phyloP scores from a whole-genome alignment of 129 eudicot genomes.

The Helianthus annuus region HanXRQr2.0-SUNRISE NC_035436.2:48274811-48275310 shows the following conservation, averaged over 20 bases:
- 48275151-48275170: not conserved
- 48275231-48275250: constrained; percentile 59
- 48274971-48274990: constrained; percentile 96
- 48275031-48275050: not conserved
- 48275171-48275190: not conserved
- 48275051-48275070: not conserved
- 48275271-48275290: constrained; percentile 61
- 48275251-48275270: constrained; percentile 73
- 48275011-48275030: constrained; percentile 22
- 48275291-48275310: constrained; percentile 89
- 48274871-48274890: constrained; percentile 81
- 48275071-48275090: not conserved
- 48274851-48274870: constrained; percentile 80
- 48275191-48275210: not conserved
- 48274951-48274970: constrained; percentile 83
- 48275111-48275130: not conserved
- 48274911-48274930: constrained; percentile 87
- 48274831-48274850: constrained; percentile 59
- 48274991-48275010: constrained; percentile 86
- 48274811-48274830: not conserved
- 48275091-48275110: not conserved
- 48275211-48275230: not conserved
- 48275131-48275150: not conserved
- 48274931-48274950: constrained; percentile 92
- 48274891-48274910: constrained; percentile 91